Base-by-base conservation (phyloP, 2,329 filamentous ascomycete genomes). In the Aspergillus bombycis region DNA sequence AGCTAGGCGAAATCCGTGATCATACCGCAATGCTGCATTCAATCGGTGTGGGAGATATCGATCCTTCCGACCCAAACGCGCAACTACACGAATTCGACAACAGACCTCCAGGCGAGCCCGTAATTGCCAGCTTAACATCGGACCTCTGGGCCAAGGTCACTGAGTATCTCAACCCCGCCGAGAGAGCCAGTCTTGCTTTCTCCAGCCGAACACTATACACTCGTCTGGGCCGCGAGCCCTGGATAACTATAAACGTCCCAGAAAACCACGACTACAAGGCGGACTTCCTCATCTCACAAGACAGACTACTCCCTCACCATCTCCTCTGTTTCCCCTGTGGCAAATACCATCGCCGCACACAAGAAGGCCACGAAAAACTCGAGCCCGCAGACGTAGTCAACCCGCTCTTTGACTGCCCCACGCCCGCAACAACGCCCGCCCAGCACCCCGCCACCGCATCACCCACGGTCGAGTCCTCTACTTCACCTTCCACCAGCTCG, bases 401-500 rank as follows among this genome's bases (percentile, higher is more conserved):
- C 65, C 86, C 85, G 1, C 71, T 89, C 14, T 88, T 85, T 73
- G 70, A 79, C 50, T 89, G 87, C 69, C 85, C 85, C 1, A 85
- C 59, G 78, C 80, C 43, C 81, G 78, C 34, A 85, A 85, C 67
- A 74, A 79, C n/a, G 74, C 82, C 7, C 75, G 75, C 19, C 75
- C 77, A 16, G 78, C 83, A 1, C 83, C 86, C 2, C 82, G 84
- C 30, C 81, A 82, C 28, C 81, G 86, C 8, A 80, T 89, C 30
- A 83, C 84, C 7, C 82, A 85, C 41, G 83, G 81, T 46, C 83
- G 86, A 59, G 80, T 75, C n/a, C 76, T 89, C 0, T 84, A 85
- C 2, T 88, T 86, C 72, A 75, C 84, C 14, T 88, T 88, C 65
- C 80, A 86, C 2, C 87, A 89, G 70, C 80, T 89, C n/a, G 80